Base-by-base conservation (phyloP, 2,329 filamentous ascomycete species). In the Ascochyta fabae region DNA sequence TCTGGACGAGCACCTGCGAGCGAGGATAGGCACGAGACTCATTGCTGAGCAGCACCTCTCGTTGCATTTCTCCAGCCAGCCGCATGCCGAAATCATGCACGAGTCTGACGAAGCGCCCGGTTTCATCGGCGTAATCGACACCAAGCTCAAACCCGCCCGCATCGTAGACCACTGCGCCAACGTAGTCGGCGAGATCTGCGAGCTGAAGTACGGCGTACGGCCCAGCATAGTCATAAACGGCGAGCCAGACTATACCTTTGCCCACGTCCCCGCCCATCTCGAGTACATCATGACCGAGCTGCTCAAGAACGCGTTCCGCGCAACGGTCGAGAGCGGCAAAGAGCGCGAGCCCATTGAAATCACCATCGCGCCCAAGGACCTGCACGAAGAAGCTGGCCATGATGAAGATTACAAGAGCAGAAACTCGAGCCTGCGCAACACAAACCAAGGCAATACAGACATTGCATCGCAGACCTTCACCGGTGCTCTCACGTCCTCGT, bases 251-350 rank as follows among this genome's bases (percentile, higher is more conserved):
- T 92, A 93, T n/a, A 88, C 87, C 0, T 96, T 99, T 71, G 92
- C 94, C 19, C 95, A 96, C 70, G 88, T 99, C 8, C 95, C 95
- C 13, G 95, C 96, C 74, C 95, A 99, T 75, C 84, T 99, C 23
- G 94, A 98, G 77, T 99, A 99, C 75, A 97, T 99, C 62, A 86
- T 97, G 61, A 99, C 94, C 0, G 95, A 99, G 76, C 83, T 99
- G 1, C 84, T 99, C 55, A 99, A 99, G 77, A 99, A 99, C 71
- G 91, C 93, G 1, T 99, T 98, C 79, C 87, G 95, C 39, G 94
- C 95, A 4, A 96, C 92, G 0, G 88, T 98, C 9, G 95, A 99
- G 76, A 88, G 85, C 54, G 87, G 87, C n/a, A 88, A 86, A 68
- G 88, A 90, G 64, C 83, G 85, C 38, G 90, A 96, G 62, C 91